Base-by-base conservation (phyloP, 371 early-diverging fungal species). In the Parasitella parasitica region DNA sequence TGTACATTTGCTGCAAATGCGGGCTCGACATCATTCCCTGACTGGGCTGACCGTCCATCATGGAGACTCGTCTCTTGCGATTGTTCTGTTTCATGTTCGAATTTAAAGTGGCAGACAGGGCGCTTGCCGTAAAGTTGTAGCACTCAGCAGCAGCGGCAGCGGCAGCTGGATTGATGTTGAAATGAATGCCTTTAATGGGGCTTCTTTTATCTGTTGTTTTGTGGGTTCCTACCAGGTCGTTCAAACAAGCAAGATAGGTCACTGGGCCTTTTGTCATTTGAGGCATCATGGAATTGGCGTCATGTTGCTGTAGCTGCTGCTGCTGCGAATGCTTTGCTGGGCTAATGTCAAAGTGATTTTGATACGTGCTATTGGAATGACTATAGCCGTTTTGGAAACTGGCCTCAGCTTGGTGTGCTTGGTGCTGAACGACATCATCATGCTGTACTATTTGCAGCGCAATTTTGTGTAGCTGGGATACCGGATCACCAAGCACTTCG, bases 381-480 rank as follows among this genome's bases (percentile, higher is more conserved):
- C 24, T 49, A 27, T 48, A 48, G 36, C 9, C 75, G 57, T 66
- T 63, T 59, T 28, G 72, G 55, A n/a, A 54, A 18, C 57, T 59
- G n/a, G 73, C 72, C 8, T 81, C 77, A 12, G 53, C 48, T 51
- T 53, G 53, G 32, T 53, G 53, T 2, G 30, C 34, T 18, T 30
- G 53, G 11, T 80, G 48, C 8, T 68, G 62, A 8, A 75, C 57
- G 26, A 67, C 51, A 3, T 70, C 55, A 9, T 72, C 67, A 32
- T 78, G 74, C 36, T 83, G 81, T 6, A 84, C 82, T 54, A 92
- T 83, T 74, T 94, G 90, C 64, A 96, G 87, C 0, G 94, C 92
- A 4, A 95, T 86, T 76, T 94, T 94, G 79, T 96, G 95, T 41
- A 96, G 78, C 70, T 94, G 95, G 15, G 92, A 91, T 0, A 96